These are phyloP conservation scores for Candida ovalis DNA, from an alignment of 805 yeast species.

Conservation along the genomic window DNA sequence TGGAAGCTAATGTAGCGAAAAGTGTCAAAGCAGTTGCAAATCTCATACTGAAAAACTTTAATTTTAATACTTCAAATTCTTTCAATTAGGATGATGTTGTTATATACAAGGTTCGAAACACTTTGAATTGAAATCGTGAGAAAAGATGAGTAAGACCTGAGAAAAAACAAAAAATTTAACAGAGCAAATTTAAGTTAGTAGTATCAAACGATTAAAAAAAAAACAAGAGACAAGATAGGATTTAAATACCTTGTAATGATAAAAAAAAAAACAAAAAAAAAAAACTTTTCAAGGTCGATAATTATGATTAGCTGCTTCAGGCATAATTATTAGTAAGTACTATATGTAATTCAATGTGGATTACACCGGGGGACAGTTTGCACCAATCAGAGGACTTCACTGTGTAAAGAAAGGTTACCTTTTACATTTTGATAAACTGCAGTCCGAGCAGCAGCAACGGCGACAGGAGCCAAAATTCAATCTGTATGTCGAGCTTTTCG, in stretches of 20 bases:
- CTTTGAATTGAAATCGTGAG: neutral
- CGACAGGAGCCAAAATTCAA: neutral
- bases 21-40: neutral
- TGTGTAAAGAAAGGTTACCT: neutral
- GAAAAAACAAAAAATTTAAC: neutral
- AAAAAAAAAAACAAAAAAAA: too few species aligned
- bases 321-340: neutral
- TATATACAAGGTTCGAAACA: neutral
- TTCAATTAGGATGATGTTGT: neutral
- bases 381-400: neutral
- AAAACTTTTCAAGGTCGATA: neutral
- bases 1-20: slow-evolving; percentile 1
- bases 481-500: too few species aligned
- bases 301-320: neutral
- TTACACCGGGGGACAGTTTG: neutral
- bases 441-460: neutral
- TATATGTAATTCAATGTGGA: too few species aligned
- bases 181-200: neutral
- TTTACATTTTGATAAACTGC: neutral
- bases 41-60: neutral
- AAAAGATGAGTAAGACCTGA: neutral
- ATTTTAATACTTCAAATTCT: neutral
- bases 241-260: neutral
- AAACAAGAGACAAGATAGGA: neutral
- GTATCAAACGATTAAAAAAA: neutral